Evolutionary conservation across 148 eudicot genomes (phyloP).

Genomic region (Nepenthes gracilis): DNA sequence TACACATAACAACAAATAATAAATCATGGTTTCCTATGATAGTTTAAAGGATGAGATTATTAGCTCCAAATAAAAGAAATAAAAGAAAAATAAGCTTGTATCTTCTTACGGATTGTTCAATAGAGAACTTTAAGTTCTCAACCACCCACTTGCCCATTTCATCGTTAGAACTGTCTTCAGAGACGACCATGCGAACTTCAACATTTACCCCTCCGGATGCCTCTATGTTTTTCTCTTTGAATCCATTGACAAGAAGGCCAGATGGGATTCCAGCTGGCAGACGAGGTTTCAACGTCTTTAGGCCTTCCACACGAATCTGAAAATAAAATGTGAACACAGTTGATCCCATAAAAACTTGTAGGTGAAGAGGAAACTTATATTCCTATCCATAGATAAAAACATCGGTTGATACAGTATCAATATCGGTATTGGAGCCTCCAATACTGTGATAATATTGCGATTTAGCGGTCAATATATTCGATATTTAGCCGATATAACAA

Average conservation of each 20-base stretch:
- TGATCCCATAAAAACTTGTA: not conserved
- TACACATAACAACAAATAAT: not conserved
- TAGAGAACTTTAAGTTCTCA: slow-evolving; percentile 69
- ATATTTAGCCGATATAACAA: not conserved
- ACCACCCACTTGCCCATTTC: slow-evolving; percentile 45
- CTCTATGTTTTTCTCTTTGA: slow-evolving; percentile 24
- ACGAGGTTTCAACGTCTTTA: slow-evolving; percentile 75
- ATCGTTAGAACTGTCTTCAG: slow-evolving; percentile 38
- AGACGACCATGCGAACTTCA: slow-evolving; percentile 48
- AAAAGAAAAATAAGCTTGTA: not conserved
- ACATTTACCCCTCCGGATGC: slow-evolving; percentile 59
- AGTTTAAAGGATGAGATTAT: no score
- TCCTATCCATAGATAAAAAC: no score
- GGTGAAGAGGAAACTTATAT: no score
- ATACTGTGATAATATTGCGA: no score
- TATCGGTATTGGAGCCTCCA: no score
- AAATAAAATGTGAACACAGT: slow-evolving; percentile 3
- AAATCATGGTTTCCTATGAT: not conserved
- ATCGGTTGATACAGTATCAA: no score
- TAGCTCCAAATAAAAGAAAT: not conserved
- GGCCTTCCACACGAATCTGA: slow-evolving; percentile 81
- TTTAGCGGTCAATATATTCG: no score
- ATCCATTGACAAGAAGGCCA: slow-evolving; percentile 24
- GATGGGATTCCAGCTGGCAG: slow-evolving; percentile 21
- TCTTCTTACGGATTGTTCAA: slow-evolving; percentile 66